Evolutionary conservation across 352 stramenopile species (phyloP).

Genomic region (Phytophthora crassamura): DNA sequence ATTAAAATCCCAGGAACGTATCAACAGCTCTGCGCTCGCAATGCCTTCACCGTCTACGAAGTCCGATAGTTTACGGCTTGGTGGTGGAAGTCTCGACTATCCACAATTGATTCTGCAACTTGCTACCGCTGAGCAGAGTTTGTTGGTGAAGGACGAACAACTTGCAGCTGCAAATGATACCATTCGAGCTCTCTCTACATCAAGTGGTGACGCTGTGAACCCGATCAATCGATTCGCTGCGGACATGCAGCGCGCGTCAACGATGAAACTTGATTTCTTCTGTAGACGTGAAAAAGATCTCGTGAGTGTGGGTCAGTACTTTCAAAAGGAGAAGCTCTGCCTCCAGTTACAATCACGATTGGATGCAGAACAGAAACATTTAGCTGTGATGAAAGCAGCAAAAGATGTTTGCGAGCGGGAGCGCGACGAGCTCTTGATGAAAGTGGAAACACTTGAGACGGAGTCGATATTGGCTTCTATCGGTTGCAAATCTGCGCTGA

Average conservation of each 20-base stretch:
- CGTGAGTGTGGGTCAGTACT: conserved; percentile 33
- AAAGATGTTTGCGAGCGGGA: conserved; percentile 31
- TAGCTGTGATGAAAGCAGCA: conserved; percentile 21
- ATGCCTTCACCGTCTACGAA: neutral
- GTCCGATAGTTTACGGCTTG: neutral
- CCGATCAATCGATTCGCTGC: conserved; percentile 17
- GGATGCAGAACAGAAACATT: conserved; percentile 21
- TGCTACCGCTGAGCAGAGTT: conserved; percentile 28
- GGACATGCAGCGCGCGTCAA: conserved; percentile 25
- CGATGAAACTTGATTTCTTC: conserved; percentile 29
- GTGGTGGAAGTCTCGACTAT: conserved; percentile 17
- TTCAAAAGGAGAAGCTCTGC: conserved; percentile 31
- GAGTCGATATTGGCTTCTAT: conserved; percentile 16
- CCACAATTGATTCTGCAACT: conserved; percentile 31
- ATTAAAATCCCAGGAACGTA: neutral
- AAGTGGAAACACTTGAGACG: conserved; percentile 36
- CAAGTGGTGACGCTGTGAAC: neutral
- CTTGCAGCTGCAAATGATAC: conserved; percentile 32
- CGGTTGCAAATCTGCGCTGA: neutral
- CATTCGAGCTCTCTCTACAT: conserved; percentile 29
- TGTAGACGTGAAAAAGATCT: conserved; percentile 29
- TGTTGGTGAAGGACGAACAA: conserved; percentile 35
- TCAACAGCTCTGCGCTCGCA: neutral
- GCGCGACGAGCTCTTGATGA: conserved; percentile 27
- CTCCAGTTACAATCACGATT: conserved; percentile 34